Evolutionary conservation across 2,329 filamentous ascomycete species (phyloP).

Genomic region (Ophiostoma ips): DNA sequence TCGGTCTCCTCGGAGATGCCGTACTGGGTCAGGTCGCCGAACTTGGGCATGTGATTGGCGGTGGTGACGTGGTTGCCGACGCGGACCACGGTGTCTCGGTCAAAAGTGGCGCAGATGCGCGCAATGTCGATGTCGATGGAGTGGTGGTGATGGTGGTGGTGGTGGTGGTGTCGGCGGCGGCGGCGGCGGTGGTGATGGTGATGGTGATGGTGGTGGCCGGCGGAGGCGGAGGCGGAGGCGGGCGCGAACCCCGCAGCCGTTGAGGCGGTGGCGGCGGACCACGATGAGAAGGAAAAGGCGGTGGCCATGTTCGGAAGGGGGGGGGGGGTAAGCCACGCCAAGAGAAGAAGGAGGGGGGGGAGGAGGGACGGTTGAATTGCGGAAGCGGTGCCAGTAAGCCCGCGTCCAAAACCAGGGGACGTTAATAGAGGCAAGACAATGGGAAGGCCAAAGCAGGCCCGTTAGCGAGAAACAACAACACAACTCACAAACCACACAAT

Average conservation of each 20-base stretch:
- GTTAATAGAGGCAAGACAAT: too few relatives aligned
- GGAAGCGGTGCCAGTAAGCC: too few relatives aligned
- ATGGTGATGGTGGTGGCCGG: not conserved
- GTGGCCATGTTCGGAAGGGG: not conserved
- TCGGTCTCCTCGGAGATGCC: not conserved
- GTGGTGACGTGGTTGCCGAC: not conserved
- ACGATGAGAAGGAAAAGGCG: not conserved
- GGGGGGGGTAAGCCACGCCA: not conserved
- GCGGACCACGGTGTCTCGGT: not conserved
- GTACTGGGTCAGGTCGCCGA: conserved; percentile 1
- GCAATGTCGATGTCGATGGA: not conserved
- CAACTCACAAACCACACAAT: too few relatives aligned
- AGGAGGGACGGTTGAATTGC: too few relatives aligned
- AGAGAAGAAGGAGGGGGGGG: not conserved
- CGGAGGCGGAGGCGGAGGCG: too few relatives aligned
- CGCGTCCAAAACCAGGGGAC: too few relatives aligned
- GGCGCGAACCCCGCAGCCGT: not conserved
- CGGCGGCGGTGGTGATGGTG: not conserved
- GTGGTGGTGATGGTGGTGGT: not conserved
- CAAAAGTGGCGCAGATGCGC: not conserved
- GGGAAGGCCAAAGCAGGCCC: too few relatives aligned
- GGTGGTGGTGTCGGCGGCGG: not conserved
- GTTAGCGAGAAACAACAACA: too few relatives aligned
- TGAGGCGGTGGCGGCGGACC: not conserved
- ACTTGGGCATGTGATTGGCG: not conserved